A percentile compares a stretch with the other conserved stretches of the same genome.
Conservation (phyloP, 2,329 filamentous ascomycete genomes). For the Podosphaera fusca region DNA sequence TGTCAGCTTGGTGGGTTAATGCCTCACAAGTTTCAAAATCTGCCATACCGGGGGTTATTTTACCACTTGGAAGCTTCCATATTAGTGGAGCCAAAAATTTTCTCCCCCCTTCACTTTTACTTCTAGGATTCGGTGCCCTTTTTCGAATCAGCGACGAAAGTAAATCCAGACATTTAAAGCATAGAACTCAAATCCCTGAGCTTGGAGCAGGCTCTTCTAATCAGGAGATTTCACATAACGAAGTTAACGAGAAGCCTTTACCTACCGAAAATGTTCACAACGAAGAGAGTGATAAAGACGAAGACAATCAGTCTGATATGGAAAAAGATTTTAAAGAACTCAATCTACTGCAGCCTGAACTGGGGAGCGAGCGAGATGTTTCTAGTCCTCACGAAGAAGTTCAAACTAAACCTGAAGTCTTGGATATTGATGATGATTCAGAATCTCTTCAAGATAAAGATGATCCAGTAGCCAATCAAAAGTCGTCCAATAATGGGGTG, state of each 20-base stretch:
- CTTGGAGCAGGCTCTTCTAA: neutral
- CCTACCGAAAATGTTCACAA: constrained; percentile 2
- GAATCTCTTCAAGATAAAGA: neutral
- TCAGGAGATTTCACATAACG: neutral
- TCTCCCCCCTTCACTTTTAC: constrained; percentile 62
- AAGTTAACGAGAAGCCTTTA: neutral
- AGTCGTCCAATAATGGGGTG: neutral
- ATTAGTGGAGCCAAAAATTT: constrained; percentile 78
- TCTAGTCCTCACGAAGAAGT: neutral
- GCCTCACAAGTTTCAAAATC: constrained; percentile 80
- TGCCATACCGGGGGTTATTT: constrained; percentile 53
- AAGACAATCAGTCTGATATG: constrained; percentile 12
- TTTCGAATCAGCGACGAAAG: constrained; percentile 81
- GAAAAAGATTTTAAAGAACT: constrained; percentile 10
- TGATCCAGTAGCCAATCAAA: neutral
- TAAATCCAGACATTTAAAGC: constrained; percentile 56
- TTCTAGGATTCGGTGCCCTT: constrained; percentile 70
- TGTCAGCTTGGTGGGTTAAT: constrained; percentile 91
- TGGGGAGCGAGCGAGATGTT: neutral
- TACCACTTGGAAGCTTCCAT: constrained; percentile 57
- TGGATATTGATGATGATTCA: neutral
- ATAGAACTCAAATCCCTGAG: constrained; percentile 29
- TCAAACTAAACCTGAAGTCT: neutral
- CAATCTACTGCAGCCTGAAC: neutral
- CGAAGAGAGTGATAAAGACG: constrained; percentile 6